phyloP scores from a whole-genome alignment of 495 filamentous ascomycete genomes.

The Podospora fimiseda region DNA sequence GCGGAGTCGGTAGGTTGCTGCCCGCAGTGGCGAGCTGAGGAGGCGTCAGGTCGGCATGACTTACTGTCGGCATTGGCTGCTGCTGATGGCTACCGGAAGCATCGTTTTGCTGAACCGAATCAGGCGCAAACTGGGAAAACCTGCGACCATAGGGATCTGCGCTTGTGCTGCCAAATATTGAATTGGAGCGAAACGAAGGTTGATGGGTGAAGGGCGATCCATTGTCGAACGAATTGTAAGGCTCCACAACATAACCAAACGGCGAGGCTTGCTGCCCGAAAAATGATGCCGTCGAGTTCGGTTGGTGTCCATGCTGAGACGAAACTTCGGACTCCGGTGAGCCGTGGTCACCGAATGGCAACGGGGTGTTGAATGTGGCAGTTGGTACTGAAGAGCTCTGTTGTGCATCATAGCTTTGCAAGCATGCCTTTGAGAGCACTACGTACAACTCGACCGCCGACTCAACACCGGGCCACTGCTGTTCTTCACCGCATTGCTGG shows the following conservation, averaged over 20 bases:
- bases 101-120: constrained; percentile 31
- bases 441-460: constrained; percentile 76
- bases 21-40: not conserved
- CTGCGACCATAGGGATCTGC: constrained; percentile 42
- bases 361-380: constrained; percentile 57
- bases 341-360: constrained; percentile 40
- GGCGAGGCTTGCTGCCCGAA: constrained; percentile 36
- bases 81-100: constrained; percentile 12
- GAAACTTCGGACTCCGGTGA: constrained; percentile 37
- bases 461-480: constrained; percentile 82
- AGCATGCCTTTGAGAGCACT: constrained; percentile 70
- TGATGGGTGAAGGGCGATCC: constrained; percentile 29
- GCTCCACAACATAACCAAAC: constrained; percentile 45
- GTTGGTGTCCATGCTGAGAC: constrained; percentile 13
- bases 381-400: constrained; percentile 49
- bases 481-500: no score
- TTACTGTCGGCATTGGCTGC: constrained; percentile 4
- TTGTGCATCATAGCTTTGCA: constrained; percentile 70
- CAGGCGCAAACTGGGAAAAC: constrained; percentile 50
- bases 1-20: constrained; percentile 23
- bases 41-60: constrained; percentile 8
- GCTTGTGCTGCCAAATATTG: constrained; percentile 47
- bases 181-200: constrained; percentile 47
- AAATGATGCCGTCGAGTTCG: constrained; percentile 12
- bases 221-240: constrained; percentile 32